phyloP scores from a whole-genome alignment of 352 stramenopile species.

The Phytophthora pluvialis region DNA sequence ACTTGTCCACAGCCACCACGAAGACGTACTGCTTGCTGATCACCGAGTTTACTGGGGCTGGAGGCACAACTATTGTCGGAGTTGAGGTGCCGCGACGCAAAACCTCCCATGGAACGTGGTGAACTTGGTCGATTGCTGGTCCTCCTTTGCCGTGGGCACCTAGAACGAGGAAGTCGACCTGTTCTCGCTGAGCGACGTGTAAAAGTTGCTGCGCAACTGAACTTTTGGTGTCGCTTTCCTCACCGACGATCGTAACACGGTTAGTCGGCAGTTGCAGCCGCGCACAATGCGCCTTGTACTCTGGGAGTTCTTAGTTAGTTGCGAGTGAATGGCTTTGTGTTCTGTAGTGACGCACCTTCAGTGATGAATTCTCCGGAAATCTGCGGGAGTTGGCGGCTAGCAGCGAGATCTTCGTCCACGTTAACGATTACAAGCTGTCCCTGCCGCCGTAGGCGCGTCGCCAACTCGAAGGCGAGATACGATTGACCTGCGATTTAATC shows the following conservation, averaged over 20 bases:
- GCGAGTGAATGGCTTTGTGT: background rate
- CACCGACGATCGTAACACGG: slow-evolving; percentile 44
- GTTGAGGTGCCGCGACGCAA: slow-evolving; percentile 29
- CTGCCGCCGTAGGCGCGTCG: slow-evolving; percentile 52
- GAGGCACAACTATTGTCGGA: slow-evolving; percentile 52
- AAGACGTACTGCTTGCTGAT: slow-evolving; percentile 52
- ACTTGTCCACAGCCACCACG: slow-evolving; percentile 61
- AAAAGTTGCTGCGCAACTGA: slow-evolving; percentile 51
- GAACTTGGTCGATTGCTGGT: slow-evolving; percentile 60
- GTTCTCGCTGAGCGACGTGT: slow-evolving; percentile 28
- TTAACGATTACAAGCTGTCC: slow-evolving; percentile 51
- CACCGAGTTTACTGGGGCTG: slow-evolving; percentile 55
- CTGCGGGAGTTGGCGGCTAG: slow-evolving; percentile 59
- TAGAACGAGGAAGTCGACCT: slow-evolving; percentile 57
- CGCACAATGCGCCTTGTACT: slow-evolving; percentile 58
- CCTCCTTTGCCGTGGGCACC: slow-evolving; percentile 67
- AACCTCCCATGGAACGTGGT: slow-evolving; percentile 61
- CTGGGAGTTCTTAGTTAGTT: slow-evolving; percentile 22
- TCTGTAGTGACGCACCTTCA: slow-evolving; percentile 38
- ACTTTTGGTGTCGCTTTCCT: slow-evolving; percentile 22
- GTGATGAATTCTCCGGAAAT: slow-evolving; percentile 69
- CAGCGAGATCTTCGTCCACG: slow-evolving; percentile 52
- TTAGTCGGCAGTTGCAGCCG: slow-evolving; percentile 50
- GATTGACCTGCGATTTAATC: slow-evolving; percentile 61
- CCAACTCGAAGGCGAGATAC: slow-evolving; percentile 64